These are phyloP conservation scores for Berberis thunbergii DNA, from an alignment of 164 flowering plant genomes.

Conservation along the genomic window DNA sequence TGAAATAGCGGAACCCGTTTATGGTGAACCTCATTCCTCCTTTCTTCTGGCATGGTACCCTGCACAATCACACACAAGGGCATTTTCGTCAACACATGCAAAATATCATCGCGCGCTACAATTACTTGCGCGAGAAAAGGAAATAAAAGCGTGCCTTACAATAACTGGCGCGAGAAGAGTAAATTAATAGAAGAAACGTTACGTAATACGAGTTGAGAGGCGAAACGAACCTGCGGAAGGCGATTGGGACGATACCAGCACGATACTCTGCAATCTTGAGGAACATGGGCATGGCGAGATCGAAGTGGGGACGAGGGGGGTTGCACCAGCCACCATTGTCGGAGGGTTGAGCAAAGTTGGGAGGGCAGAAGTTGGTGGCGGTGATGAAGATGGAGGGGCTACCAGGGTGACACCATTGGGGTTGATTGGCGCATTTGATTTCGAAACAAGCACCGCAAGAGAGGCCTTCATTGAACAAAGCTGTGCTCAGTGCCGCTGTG, in stretches of 20 bases:
- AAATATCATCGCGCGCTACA: neutral
- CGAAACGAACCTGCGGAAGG: constrained; percentile 30
- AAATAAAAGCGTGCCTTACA: too few relatives aligned
- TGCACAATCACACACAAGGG: constrained; percentile 10
- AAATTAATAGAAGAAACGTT: neutral
- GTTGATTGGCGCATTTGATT: constrained; percentile 36
- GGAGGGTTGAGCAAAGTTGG: constrained; percentile 37
- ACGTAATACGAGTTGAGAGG: neutral
- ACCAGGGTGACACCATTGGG: constrained; percentile 40
- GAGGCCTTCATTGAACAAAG: constrained; percentile 42
- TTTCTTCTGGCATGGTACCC: constrained; percentile 64
- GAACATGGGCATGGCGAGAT: constrained; percentile 51
- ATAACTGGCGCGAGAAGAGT: too few relatives aligned
- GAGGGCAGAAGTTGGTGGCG: constrained; percentile 56
- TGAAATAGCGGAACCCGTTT: constrained; percentile 71
- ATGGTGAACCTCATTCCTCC: constrained; percentile 76
- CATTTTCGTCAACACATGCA: neutral
- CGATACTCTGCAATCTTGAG: constrained; percentile 42
- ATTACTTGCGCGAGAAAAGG: too few relatives aligned
- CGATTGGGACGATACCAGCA: constrained; percentile 52
- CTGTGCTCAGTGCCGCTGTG: constrained; percentile 52
- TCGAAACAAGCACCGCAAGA: constrained; percentile 53
- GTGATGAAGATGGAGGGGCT: constrained; percentile 40
- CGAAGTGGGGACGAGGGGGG: constrained; percentile 56
- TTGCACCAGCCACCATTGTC: constrained; percentile 62